phyloP scores from a whole-genome alignment of 2,329 filamentous ascomycete species.

The Sporothrix curviconia region DNA sequence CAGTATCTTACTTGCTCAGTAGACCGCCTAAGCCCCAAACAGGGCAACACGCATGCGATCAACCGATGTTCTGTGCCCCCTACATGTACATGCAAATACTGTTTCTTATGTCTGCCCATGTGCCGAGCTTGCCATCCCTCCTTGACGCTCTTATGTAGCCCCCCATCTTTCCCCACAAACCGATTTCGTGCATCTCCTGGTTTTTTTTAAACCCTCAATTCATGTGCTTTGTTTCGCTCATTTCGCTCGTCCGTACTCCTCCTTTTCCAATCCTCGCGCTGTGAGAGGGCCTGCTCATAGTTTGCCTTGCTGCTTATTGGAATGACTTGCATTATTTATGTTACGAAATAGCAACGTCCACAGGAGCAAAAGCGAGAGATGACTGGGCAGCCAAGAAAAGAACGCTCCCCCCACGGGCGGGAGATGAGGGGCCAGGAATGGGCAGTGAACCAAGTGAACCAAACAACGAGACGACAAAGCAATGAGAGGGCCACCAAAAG shows the following conservation, averaged over 20 bases:
- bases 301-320: not conserved
- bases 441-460: not conserved
- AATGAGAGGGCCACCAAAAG: not conserved
- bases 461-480: not conserved
- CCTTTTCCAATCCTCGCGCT: slow-evolving; percentile 2
- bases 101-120: not conserved
- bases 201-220: not conserved
- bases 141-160: not conserved
- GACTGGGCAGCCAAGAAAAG: not conserved
- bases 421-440: not conserved
- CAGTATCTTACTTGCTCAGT: too few relatives aligned
- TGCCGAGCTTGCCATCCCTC: not conserved
- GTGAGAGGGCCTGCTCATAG: not conserved
- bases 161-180: not conserved
- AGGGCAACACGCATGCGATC: slow-evolving; percentile 1
- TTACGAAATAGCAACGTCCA: not conserved
- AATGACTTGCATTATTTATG: not conserved
- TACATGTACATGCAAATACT: not conserved
- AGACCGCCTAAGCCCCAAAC: too few relatives aligned
- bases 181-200: not conserved
- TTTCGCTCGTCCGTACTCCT: not conserved
- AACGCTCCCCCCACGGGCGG: not conserved
- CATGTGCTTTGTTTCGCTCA: not conserved
- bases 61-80: not conserved
- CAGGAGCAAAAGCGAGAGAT: too few relatives aligned